Base-by-base conservation (phyloP, 352 stramenopile genomes). In the Pythium vanterpoolii region DNA sequence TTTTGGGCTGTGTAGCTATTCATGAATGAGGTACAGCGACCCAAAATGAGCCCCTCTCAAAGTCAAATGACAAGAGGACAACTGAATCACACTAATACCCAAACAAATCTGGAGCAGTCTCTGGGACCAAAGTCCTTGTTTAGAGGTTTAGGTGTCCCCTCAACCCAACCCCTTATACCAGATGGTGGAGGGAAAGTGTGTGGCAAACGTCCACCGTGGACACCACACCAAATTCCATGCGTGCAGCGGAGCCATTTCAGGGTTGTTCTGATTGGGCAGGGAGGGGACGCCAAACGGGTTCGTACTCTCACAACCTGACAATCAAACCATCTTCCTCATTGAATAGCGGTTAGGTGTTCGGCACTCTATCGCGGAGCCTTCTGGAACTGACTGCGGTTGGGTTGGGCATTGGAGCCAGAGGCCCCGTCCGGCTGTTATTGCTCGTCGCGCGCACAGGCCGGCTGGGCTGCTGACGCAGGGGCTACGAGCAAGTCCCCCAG, bases 401-500 rank as follows among this genome's bases (percentile, higher is more conserved):
- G 34, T n/a, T n/a, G 34, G 8, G 6, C 11, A n/a, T 42, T 13
- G 44, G 48, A 62, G 55, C 55, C 55, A 62, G 55, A 62, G 33
- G 5, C 45, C 34, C 8, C 31, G 3, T 11, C 44, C 55, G 43
- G 46, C 45, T 62, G 55, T 62, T 54, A 48, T 51, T n/a, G n/a
- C 34, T 42, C 34, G 6, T 42, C 19, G 34, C 31, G 31, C 11
- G 31, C 31, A 36, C 31, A 13, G 31, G 44, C 55, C 55, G 54
- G 55, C 55, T 62, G 55, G n/a, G n/a, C n/a, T n/a, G n/a, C n/a
- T 62, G 55, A 55, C 55, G 31, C 31, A 33, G n/a, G n/a, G 33
- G 51, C 51, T 43, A 50, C 14, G 33, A 50, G 26, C 9, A 16
- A 10, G 28, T 54, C 47, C 30, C 34, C 34, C 31, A 36, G 31